Evolutionary conservation across 2,329 filamentous ascomycete genomes (phyloP).

Genomic region (Colletotrichum liriopes): DNA sequence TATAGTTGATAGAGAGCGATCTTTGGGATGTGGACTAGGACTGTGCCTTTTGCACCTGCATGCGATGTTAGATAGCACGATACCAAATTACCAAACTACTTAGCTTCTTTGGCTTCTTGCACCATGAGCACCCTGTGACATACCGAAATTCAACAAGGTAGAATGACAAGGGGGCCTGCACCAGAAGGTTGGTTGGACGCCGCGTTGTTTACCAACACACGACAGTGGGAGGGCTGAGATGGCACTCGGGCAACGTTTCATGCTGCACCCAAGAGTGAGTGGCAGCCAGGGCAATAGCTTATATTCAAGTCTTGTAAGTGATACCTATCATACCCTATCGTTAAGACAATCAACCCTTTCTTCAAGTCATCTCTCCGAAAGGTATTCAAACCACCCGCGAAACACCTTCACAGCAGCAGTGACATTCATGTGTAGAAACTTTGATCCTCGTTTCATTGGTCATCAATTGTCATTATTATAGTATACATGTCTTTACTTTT

Average conservation of each 20-base stretch:
- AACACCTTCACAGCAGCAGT: not conserved
- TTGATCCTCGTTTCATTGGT: conserved; percentile 12
- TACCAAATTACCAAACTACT: not conserved
- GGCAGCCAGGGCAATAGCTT: too few relatives aligned
- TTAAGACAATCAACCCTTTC: too few relatives aligned
- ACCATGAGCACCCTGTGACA: not conserved
- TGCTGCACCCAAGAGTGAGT: too few relatives aligned
- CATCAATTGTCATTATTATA: conserved; percentile 41
- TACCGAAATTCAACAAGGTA: not conserved
- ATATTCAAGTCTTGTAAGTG: too few relatives aligned
- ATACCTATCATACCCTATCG: too few relatives aligned
- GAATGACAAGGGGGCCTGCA: not conserved
- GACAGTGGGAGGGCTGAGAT: too few relatives aligned
- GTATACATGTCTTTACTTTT: conserved; percentile 23
- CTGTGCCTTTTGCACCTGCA: not conserved
- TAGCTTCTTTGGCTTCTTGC: not conserved
- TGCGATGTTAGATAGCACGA: not conserved
- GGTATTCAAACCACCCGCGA: too few relatives aligned
- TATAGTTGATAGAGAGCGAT: not conserved
- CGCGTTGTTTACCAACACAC: too few relatives aligned
- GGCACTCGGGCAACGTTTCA: too few relatives aligned
- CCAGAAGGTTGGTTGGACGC: not conserved
- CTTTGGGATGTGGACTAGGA: not conserved
- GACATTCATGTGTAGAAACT: too few relatives aligned
- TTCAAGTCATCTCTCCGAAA: too few relatives aligned